These are phyloP conservation scores for Wickerhamiella shivajii DNA, from an alignment of 805 yeast genomes.

Conservation along the genomic window DNA sequence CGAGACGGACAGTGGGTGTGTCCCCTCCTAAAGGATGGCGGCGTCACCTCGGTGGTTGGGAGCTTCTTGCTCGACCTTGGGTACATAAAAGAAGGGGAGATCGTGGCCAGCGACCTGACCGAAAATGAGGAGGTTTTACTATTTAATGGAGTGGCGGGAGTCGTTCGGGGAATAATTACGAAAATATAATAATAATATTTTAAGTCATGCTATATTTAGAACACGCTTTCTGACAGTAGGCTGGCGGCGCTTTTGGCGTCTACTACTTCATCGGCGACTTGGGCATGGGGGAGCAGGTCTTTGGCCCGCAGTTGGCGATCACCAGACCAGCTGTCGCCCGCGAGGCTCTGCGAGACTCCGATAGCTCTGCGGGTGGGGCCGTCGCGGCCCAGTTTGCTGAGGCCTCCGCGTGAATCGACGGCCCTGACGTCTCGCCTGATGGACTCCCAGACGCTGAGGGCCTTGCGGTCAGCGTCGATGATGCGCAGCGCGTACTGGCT, in stretches of 20 bases:
- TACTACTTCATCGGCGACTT: constrained; percentile 28
- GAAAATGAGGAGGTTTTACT: constrained; percentile 59
- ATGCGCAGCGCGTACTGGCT: constrained; percentile 49
- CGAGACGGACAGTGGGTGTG: constrained; percentile 55
- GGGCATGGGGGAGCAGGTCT: constrained; percentile 12
- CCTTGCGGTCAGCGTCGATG: constrained; percentile 77
- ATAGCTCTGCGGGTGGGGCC: constrained; percentile 29
- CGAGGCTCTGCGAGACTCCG: constrained; percentile 33
- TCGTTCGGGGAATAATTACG: constrained; percentile 18
- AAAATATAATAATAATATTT: not conserved
- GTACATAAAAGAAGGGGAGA: constrained; percentile 37
- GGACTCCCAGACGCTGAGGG: constrained; percentile 56
- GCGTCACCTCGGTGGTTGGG: constrained; percentile 73
- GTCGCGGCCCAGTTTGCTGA: constrained; percentile 71
- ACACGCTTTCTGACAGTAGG: constrained; percentile 52
- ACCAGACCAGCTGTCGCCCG: constrained; percentile 49
- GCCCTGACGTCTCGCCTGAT: constrained; percentile 57
- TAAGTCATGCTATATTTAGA: not conserved
- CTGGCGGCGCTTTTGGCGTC: constrained; percentile 80
- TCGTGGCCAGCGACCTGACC: constrained; percentile 33
- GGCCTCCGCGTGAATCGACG: constrained; percentile 65
- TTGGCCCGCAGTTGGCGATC: constrained; percentile 33
- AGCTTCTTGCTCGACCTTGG: constrained; percentile 43
- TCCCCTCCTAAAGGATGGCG: constrained; percentile 62
- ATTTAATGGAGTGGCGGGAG: constrained; percentile 76